Base-by-base conservation (phyloP, 1,139 yeast species). In the Saccharomyces pastorianus region DNA sequence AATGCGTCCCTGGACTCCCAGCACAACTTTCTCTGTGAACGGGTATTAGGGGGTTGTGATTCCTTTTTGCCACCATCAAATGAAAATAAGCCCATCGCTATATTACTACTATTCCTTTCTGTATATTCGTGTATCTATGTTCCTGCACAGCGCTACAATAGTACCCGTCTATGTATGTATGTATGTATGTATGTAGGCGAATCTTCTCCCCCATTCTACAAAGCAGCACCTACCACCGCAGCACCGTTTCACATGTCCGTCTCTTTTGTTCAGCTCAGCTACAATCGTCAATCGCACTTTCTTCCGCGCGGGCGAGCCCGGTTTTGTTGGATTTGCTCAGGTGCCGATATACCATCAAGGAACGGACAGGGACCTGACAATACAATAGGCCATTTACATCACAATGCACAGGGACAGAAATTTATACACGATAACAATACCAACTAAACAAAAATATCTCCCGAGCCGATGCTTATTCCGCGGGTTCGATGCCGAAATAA, bases 1-100 rank as follows among this genome's bases (percentile, higher is more conserved):
- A 73, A 84, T 27, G 62, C 60, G 63, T 85, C 91, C 55, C 91
- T 74, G 17, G 85, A 73, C 44, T 79, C 84, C 90, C 90, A 85
- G 70, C 91, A 85, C 57, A 71, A 70, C 60, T 78, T 75, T 57
- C 89, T 75, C 54, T 78, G 75, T 28, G 76, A 69, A 59, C 85
- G 76, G 58, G 76, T 77, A 57, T 64, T 65, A n/a, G 64, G 58
- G 48, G 64, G 57, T 55, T 59, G 61, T 51, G 62, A 59, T 47
- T 63, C 64, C 47, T 60, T 58, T 20, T 58, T 59, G 44, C 58
- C 56, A 38, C 55, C 56, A 34, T 52, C 56, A 50, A 59, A 59
- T 42, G 53, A 51, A 49, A 61, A 61, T 62, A 61, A 61, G 34
- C 63, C 62, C 63, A 61, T 61, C 29, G 29, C 54, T 38, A 48